phyloP scores from a whole-genome alignment of 106 monocot species.

The Dioscorea dumetorum region DNA sequence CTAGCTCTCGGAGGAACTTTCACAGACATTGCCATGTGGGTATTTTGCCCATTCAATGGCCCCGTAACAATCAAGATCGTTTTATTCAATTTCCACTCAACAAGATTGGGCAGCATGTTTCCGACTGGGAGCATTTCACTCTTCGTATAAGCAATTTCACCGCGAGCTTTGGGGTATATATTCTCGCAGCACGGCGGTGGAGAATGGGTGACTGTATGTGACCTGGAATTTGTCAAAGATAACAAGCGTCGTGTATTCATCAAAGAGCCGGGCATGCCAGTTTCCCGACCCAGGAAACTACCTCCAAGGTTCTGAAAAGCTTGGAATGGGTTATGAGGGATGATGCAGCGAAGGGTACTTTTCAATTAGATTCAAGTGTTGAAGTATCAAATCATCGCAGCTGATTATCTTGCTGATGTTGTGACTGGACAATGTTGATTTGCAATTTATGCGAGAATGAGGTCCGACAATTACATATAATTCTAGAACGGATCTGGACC shows the following conservation, averaged over 20 bases:
- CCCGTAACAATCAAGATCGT: conserved; percentile 86
- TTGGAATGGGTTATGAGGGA: conserved; percentile 87
- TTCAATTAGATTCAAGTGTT: conserved; percentile 63
- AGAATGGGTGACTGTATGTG: conserved; percentile 62
- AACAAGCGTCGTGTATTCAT: conserved; percentile 82
- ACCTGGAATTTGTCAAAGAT: conserved; percentile 68
- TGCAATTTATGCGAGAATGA: conserved; percentile 99
- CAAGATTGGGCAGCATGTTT: conserved; percentile 70
- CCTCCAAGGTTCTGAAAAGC: conserved; percentile 73
- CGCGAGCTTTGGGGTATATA: conserved; percentile 71
- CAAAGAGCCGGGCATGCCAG: conserved; percentile 87
- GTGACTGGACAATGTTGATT: conserved; percentile 64
- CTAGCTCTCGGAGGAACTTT: conserved; percentile 85
- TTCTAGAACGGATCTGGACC: conserved; percentile 72
- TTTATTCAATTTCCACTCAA: conserved; percentile 37
- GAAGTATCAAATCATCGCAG: conserved; percentile 70
- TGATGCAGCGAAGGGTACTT: conserved; percentile 56
- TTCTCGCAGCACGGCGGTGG: conserved; percentile 95
- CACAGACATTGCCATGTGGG: conserved; percentile 94
- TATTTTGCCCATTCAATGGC: conserved; percentile 97
- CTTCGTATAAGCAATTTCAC: conserved; percentile 85
- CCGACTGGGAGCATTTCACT: conserved; percentile 99
- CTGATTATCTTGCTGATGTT: conserved; percentile 70
- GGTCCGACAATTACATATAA: conserved; percentile 71
- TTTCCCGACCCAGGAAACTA: conserved; percentile 60